Conservation (phyloP, 2,329 filamentous ascomycete species). For the Penicillium brevicompactum region DNA sequence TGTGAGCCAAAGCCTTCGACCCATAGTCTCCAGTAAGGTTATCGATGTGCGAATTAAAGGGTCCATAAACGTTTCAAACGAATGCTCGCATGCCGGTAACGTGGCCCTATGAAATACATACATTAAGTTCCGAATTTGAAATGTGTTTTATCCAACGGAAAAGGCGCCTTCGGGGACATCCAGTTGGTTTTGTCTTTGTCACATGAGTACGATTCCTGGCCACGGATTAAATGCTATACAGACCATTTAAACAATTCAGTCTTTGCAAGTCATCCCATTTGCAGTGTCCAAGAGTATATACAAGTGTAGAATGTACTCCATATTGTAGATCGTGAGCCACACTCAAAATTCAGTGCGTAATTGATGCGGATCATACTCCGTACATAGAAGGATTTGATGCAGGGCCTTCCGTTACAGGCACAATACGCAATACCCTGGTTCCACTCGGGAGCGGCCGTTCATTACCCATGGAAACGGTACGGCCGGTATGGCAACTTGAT, state of each 20-base stretch:
- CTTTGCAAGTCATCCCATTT: neutral
- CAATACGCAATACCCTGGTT: constrained; percentile 1
- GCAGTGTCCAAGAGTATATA: no score
- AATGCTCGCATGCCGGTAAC: neutral
- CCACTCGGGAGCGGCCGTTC: constrained; percentile 18
- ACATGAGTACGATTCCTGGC: no score
- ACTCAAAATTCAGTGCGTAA: neutral
- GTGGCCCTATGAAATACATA: neutral
- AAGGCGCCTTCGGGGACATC: no score
- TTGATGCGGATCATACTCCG: neutral
- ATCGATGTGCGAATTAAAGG: neutral
- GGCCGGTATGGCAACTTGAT: neutral
- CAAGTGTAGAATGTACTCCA: neutral
- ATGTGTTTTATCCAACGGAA: no score
- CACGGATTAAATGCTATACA: no score
- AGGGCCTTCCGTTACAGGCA: neutral
- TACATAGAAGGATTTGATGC: neutral
- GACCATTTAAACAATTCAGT: no score
- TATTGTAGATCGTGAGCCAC: neutral
- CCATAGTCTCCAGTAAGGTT: neutral
- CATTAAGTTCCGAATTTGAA: neutral
- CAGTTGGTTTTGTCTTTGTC: no score
- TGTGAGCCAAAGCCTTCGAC: neutral
- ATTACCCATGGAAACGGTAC: constrained; percentile 8
- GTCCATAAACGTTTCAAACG: neutral